phyloP scores from a whole-genome alignment of 345 rosid species.

The Acer yangbiense region DNA sequence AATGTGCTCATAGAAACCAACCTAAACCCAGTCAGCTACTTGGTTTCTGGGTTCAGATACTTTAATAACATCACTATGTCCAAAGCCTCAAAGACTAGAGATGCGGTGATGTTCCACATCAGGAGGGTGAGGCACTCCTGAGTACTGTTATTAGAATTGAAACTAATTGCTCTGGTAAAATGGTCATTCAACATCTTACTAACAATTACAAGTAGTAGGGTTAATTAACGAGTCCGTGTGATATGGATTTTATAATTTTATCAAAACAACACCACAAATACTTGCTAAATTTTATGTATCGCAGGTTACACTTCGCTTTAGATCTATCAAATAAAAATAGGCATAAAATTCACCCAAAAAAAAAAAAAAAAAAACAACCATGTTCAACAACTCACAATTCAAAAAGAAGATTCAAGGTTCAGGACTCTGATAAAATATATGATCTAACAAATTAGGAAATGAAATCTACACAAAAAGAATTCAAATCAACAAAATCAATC shows the following conservation, averaged over 20 bases:
- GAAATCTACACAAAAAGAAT: slow-evolving; percentile 14
- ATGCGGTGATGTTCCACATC: neutral
- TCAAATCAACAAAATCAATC: slow-evolving; percentile 13
- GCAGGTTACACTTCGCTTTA: neutral
- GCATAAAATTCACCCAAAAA: neutral
- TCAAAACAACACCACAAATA: slow-evolving; percentile 7
- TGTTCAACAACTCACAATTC: neutral
- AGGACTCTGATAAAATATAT: slow-evolving; percentile 5
- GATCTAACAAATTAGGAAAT: slow-evolving; percentile 11
- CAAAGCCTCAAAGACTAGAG: slow-evolving; percentile 7
- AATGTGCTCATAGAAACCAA: neutral
- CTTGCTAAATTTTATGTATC: slow-evolving; percentile 11
- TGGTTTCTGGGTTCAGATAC: slow-evolving; percentile 4
- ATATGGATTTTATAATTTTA: slow-evolving; percentile 2
- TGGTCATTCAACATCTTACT: slow-evolving; percentile 6
- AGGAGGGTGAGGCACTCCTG: neutral
- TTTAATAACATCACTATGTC: slow-evolving; percentile 8
- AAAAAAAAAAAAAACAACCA: neutral
- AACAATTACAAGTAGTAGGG: neutral
- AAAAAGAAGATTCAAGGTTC: slow-evolving; percentile 1
- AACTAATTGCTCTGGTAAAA: neutral
- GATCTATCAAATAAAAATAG: neutral
- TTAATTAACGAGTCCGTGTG: neutral
- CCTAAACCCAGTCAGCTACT: neutral
- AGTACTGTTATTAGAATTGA: neutral